Conservation (phyloP, 495 filamentous ascomycete species). For the Apodospora peruviana region DNA sequence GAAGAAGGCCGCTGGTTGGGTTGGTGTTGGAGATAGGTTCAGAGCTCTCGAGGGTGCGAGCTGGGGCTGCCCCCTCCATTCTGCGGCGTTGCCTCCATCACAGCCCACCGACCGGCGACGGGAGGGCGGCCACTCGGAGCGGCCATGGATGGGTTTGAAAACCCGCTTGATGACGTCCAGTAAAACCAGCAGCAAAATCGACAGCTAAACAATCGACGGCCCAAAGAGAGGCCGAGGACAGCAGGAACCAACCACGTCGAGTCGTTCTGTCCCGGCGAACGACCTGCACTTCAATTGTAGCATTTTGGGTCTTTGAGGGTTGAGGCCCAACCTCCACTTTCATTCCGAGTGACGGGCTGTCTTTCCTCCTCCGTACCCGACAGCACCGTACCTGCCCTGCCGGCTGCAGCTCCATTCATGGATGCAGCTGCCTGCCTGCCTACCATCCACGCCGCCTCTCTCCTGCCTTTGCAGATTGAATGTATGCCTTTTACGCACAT, state of each 20-base stretch:
- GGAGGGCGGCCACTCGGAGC: conserved; percentile 2
- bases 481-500: no score
- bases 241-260: conserved; percentile 18
- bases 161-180: conserved; percentile 17
- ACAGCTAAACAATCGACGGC: conserved; percentile 8
- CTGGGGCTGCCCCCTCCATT: background rate
- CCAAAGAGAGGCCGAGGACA: conserved; percentile 11
- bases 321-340: no score
- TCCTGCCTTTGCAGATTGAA: conserved; percentile 1
- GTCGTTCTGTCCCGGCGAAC: conserved; percentile 5
- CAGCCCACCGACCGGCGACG: conserved; percentile 1
- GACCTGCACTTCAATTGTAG: no score
- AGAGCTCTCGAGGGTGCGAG: background rate
- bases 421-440: conserved; percentile 12
- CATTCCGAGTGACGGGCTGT: background rate
- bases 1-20: no score
- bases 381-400: background rate
- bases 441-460: background rate
- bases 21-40: background rate
- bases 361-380: background rate
- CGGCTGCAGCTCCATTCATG: conserved; percentile 9
- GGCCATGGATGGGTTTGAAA: conserved; percentile 14
- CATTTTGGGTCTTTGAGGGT: conserved; percentile 1
- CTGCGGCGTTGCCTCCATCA: conserved; percentile 6
- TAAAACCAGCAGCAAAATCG: conserved; percentile 8